phyloP scores from a whole-genome alignment of 257 asterid species.

The Nemophila menziesii region DNA sequence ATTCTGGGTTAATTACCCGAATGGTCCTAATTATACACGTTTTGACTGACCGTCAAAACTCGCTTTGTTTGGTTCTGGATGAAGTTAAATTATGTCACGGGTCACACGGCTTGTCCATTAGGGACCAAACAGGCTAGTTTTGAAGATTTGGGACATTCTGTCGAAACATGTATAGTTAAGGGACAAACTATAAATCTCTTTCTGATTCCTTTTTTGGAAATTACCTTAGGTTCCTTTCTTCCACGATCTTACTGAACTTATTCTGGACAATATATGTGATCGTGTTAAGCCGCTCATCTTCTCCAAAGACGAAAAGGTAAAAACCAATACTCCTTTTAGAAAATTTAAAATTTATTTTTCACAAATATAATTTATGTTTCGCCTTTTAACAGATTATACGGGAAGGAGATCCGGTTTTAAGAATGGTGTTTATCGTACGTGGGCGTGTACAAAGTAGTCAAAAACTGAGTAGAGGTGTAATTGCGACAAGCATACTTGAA shows the following conservation, averaged over 20 bases:
- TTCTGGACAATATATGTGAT: constrained; percentile 91
- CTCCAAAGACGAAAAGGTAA: constrained; percentile 85
- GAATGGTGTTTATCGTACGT: constrained; percentile 63
- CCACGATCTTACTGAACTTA: constrained; percentile 73
- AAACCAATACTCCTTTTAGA: background rate
- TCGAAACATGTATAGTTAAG: too few relatives aligned
- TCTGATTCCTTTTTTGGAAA: background rate
- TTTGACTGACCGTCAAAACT: too few relatives aligned
- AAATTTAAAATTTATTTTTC: background rate
- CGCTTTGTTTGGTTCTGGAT: background rate
- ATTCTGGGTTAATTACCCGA: too few relatives aligned
- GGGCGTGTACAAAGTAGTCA: constrained; percentile 67
- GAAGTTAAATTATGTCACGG: too few relatives aligned
- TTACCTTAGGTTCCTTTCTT: constrained; percentile 73
- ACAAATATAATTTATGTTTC: background rate
- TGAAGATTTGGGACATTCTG: too few relatives aligned
- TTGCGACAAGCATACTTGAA: constrained; percentile 49
- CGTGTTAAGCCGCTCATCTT: constrained; percentile 76
- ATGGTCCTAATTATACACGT: too few relatives aligned
- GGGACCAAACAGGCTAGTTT: too few relatives aligned
- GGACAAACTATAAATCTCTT: too few relatives aligned
- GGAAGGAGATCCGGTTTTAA: constrained; percentile 84
- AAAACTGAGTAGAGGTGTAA: constrained; percentile 60
- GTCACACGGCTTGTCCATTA: too few relatives aligned
- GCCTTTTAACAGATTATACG: constrained; percentile 48